Percentiles rank a stretch among this genome's conserved stretches.
phyloP scores from a whole-genome alignment of 805 yeast genomes.

The Wickerhamomyces tratensis region DNA sequence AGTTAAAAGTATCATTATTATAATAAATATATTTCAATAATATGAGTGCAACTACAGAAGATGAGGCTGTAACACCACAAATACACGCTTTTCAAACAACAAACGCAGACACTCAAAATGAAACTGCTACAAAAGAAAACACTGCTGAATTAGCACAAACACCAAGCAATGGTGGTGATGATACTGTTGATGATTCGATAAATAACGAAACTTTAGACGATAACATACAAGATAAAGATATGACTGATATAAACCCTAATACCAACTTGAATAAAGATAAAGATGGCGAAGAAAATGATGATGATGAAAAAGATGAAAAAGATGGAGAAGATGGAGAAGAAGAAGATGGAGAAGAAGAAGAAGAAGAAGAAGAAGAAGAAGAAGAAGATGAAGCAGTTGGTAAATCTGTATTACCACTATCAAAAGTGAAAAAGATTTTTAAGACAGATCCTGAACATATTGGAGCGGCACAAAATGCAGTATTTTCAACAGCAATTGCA shows the following conservation, averaged over 20 bases:
- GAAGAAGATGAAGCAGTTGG: conserved; percentile 22
- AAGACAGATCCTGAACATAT: conserved; percentile 68
- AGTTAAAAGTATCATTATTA: too few species aligned
- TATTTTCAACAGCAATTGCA: conserved; percentile 69
- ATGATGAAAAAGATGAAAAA: conserved; percentile 4
- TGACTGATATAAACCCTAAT: too few species aligned
- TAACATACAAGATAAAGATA: neutral
- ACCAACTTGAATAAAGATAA: too few species aligned
- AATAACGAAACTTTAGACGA: neutral
- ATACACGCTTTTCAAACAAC: neutral
- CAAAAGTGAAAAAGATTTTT: conserved; percentile 62
- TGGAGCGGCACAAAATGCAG: conserved; percentile 60
- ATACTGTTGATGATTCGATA: neutral
- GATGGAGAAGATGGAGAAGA: conserved; percentile 1
- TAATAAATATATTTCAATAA: too few species aligned
- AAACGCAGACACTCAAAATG: neutral
- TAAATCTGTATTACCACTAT: conserved; percentile 42
- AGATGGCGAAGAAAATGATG: neutral
- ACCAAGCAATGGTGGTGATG: conserved; percentile 2
- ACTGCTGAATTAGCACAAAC: too few species aligned
- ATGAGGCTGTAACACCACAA: conserved; percentile 4
- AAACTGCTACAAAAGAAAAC: conserved; percentile 5
- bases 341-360: conserved; percentile 3
- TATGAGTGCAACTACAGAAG: neutral
- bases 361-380: conserved; percentile 7